Percentiles rank a stretch among this genome's conserved stretches.
Evolutionary conservation across 306 rosid species (phyloP).

Genomic region (Ceratonia siliqua): DNA sequence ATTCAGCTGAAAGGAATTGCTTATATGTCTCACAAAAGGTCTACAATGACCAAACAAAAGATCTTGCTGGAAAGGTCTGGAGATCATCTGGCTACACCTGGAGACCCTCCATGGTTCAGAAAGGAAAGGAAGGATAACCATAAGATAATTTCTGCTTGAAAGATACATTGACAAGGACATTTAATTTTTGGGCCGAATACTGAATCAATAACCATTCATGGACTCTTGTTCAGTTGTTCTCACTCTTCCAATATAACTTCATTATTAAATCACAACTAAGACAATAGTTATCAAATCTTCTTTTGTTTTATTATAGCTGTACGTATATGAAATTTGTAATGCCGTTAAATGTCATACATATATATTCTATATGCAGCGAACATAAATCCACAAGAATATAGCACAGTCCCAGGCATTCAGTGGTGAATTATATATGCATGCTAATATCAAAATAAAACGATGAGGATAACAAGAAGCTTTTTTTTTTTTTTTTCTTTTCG

Average conservation of each 20-base stretch:
- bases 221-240: too few species aligned
- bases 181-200: neutral
- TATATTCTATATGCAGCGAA: neutral
- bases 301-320: neutral
- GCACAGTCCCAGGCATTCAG: slow-evolving; percentile 33
- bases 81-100: neutral
- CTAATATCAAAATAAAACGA: slow-evolving; percentile 31
- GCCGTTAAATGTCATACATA: slow-evolving; percentile 20
- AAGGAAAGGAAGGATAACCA: too few species aligned
- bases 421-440: slow-evolving; percentile 26
- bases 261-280: neutral
- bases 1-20: too few species aligned
- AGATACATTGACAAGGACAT: neutral
- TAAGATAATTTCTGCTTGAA: too few species aligned
- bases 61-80: too few species aligned
- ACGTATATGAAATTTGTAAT: slow-evolving; percentile 19
- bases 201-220: neutral
- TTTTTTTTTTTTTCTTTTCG: slow-evolving; percentile 41
- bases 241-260: neutral
- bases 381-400: slow-evolving; percentile 12
- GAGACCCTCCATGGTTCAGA: neutral
- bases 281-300: neutral
- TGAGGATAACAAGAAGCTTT: slow-evolving; percentile 59
- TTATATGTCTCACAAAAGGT: too few species aligned
- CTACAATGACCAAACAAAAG: too few species aligned